These are phyloP conservation scores for Fusarium sp. DNA, from an alignment of 2,329 filamentous ascomycete genomes.

Conservation along the genomic window DNA sequence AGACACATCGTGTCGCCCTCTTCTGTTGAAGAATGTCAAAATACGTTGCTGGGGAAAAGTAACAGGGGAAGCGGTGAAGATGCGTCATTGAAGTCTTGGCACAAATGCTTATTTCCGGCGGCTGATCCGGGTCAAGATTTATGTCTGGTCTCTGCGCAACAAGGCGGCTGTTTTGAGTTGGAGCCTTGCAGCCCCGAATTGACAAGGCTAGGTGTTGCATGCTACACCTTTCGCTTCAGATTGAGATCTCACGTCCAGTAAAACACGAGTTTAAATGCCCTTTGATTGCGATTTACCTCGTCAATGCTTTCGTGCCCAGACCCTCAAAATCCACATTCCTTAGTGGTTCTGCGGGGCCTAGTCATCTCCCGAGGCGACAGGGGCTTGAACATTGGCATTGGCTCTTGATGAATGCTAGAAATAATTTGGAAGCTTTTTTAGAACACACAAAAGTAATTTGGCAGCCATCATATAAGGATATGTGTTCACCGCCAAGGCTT, in stretches of 20 bases:
- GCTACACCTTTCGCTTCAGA: constrained; percentile 22
- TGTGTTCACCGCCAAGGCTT: neutral
- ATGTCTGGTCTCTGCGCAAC: neutral
- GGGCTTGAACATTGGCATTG: neutral
- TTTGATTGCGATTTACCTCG: constrained; percentile 36
- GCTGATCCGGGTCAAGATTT: neutral
- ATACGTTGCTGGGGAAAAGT: neutral
- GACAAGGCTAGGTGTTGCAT: constrained; percentile 15
- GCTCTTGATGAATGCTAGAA: constrained; percentile 15
- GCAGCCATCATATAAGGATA: neutral
- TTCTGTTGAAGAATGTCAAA: neutral
- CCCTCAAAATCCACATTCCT: constrained; percentile 13
- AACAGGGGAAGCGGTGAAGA: constrained; percentile 6
- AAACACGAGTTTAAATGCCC: constrained; percentile 1
- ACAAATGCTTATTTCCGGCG: constrained; percentile 16
- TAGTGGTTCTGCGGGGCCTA: constrained; percentile 20
- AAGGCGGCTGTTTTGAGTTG: neutral
- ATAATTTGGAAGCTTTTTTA: constrained; percentile 8
- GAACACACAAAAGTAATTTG: neutral
- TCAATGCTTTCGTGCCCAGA: constrained; percentile 21
- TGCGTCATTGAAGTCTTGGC: constrained; percentile 19
- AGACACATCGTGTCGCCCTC: no score
- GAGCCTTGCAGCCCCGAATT: neutral
- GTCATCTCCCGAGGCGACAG: constrained; percentile 26
- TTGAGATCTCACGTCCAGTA: constrained; percentile 1